Base-by-base conservation (phyloP, 805 yeast species). In the Peterozyma toletana region DNA sequence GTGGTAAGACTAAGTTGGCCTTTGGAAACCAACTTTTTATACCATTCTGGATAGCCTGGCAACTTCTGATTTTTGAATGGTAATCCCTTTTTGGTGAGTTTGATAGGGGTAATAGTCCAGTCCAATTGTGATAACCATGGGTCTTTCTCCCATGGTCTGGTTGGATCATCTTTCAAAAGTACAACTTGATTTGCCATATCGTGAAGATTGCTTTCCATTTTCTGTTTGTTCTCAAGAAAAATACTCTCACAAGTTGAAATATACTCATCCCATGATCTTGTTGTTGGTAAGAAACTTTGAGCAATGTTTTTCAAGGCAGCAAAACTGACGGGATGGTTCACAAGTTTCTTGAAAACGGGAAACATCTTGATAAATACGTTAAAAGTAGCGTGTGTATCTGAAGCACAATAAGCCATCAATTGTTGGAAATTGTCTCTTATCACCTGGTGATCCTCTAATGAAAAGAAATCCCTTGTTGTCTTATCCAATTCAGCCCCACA, bases 11-110 rank as follows among this genome's bases (percentile, higher is more conserved):
- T 76, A 54, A 87, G 49, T 18, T 53, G 49, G 11, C 53, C 55
- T 16, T 66, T 60, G 37, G 65, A 69, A 48, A 68, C 64, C 33
- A 77, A 55, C 21, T 78, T 80, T 47, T 84, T 76, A 60, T 86
- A 95, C 99, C 99, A 93, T 51, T 83, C 83, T 0, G 99, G 99
- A 53, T 73, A 87, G 0, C 96, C 98, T 0, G 96, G 95, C 39
- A 87, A 57, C 53, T 77, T 88, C 59, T 87, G 96, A 21, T 75
- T 78, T 43, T 86, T 85, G 18, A 67, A 72, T 1, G 87, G 86
- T 3, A 63, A 64, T 2, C 93, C 95, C 34, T 75, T 69, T 56
- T 87, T 87, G 11, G 82, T 86, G 36, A 78, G 50, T 42, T 78
- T 72, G 0, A 73, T 58, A 1, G 85, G 83, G 30, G 68, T 69